Base-by-base conservation (phyloP, 1,284 basidiomycete species). In the Fomes fomentarius region DNA sequence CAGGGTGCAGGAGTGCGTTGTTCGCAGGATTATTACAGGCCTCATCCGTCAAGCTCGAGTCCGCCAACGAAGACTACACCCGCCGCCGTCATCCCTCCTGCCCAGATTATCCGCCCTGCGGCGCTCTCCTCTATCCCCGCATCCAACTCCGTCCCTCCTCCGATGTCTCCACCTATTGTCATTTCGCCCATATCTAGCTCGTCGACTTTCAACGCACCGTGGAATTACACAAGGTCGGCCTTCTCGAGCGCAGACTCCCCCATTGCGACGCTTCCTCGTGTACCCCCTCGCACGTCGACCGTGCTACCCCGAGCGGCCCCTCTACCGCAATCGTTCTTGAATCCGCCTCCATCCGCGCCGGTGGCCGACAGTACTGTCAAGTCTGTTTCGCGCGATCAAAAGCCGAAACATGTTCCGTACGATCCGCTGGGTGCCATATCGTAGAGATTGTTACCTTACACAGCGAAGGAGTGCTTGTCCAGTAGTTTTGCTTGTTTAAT, bases 371-470 rank as follows among this genome's bases (percentile, higher is more conserved):
- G n/a, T n/a, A n/a, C n/a, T n/a, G n/a, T n/a, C n/a, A n/a, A n/a
- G n/a, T n/a, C n/a, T n/a, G 61, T 60, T 56, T 63, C 68, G 50
- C 66, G 67, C 65, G 72, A 74, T 70, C 71, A 74, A 68, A 62
- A 60, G 50, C 59, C 66, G 54, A 70, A 66, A 28, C 61, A 60
- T 52, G 66, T 65, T 12, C 73, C 78, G 55, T 75, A 80, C 39
- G 86, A 89, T 72, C 87, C 87, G n/a, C 67, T 89, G 41, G 86
- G 87, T 38, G 87, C 59, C 10, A 66, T 82, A 53, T 71, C 69
- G 55, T 73, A 65, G 61, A 30, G 28, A 30, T 30, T 6, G n/a
- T n/a, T n/a, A n/a, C n/a, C n/a, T n/a, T n/a, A n/a, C n/a, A n/a
- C n/a, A n/a, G n/a, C n/a, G n/a, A n/a, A n/a, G n/a, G n/a, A n/a